Evolutionary conservation across 768 basidiomycete genomes (phyloP), one percentile per base, ranked within the genome.

Genomic region (Macrocybe gigantea): DNA sequence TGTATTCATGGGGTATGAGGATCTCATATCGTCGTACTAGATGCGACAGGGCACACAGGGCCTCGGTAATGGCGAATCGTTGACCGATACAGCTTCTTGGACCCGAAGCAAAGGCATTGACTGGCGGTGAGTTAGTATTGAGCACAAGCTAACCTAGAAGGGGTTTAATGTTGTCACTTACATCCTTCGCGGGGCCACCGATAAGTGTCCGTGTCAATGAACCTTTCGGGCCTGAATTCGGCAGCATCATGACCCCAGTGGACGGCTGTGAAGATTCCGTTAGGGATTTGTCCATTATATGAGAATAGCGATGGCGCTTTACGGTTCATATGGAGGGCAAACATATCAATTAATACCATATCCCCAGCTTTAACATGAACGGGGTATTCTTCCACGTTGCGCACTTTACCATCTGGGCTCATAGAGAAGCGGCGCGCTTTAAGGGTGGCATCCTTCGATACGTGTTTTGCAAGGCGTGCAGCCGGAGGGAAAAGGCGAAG

Each of bases 141-240:
- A n/a, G 7, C n/a, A 12, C 30, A 15, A 38, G 15, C 15, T 31
- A 38, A 43, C 38, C 36, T 37, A n/a, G 11, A 34, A 13, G 45
- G 37, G 3, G 46, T 22, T 22, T 22, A 22, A 22, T 22, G 5
- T 2, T 14, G 31, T 33, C 7, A 41, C 74, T 39, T 48, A 74
- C 75, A 77, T 11, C 73, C 76, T 46, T 77, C 66, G 15, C 77
- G 69, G 8, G 75, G 77, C 76, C 76, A 79, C 30, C 66, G 65
- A 46, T 78, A 78, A 1, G 65, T 60, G 6, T 67, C 67, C 0
- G 73, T 76, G 44, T 79, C 77, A 30, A 79, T 64, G 56, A 78
- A 79, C 0, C 73, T 68, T 41, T 74, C 72, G 0, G 76, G 76
- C 40, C 60, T 76, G 63, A 77, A 79, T 13, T 68, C 65, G 7